Conservation (phyloP, 305 asterid genomes). For the Solanum hybrid region DNA sequence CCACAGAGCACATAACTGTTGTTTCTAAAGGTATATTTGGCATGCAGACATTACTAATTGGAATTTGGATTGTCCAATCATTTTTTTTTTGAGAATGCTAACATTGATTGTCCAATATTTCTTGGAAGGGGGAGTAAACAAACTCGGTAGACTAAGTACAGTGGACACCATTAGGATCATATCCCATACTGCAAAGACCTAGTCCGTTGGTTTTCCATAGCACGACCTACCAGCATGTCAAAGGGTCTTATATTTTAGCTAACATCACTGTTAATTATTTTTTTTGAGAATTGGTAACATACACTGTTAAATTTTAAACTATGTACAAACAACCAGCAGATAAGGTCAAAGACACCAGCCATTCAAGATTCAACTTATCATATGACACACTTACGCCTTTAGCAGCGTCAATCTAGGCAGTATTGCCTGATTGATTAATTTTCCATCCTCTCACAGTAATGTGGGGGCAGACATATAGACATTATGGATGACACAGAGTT, state of each 20-base stretch:
- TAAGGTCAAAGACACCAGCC: not conserved
- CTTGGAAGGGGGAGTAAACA: not conserved
- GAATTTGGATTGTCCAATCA: not conserved
- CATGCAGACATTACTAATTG: not conserved
- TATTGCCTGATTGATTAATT: not conserved
- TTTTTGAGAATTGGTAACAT: not conserved
- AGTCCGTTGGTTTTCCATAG: not conserved
- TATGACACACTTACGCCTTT: not conserved
- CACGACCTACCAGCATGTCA: not conserved
- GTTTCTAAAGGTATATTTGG: not conserved
- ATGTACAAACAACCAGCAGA: not conserved
- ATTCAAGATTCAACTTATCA: not conserved
- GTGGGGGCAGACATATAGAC: not conserved
- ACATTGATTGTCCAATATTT: not conserved
- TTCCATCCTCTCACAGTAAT: not conserved
- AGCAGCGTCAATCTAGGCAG: not conserved
- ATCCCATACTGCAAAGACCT: not conserved
- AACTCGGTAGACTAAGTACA: not conserved
- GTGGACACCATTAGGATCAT: not conserved
- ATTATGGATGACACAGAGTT: not conserved
- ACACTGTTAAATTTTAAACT: not conserved
- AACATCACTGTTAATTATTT: not conserved
- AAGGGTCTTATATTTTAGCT: not conserved
- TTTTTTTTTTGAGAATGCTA: not conserved
- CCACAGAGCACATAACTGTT: not conserved